Base-by-base conservation (phyloP, 2,329 filamentous ascomycete species). In the Stagonosporopsis rhizophila region DNA sequence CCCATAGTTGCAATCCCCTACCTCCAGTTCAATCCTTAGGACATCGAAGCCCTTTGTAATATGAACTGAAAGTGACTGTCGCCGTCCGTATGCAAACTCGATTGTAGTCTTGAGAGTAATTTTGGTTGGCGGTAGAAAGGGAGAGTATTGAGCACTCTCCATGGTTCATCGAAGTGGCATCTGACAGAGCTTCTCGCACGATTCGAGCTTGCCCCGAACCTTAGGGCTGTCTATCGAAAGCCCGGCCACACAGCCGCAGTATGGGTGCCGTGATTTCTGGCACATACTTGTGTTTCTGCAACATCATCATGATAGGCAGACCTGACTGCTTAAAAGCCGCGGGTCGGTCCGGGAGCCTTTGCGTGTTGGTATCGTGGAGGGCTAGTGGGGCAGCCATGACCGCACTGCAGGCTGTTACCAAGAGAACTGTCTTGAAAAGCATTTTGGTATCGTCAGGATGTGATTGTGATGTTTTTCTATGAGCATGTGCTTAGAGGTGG, bases 321-420 rank as follows among this genome's bases (percentile, higher is more conserved):
- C 52, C 42, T 23, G 38, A 12, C 15, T 39, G 19, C 6, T 34
- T 20, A n/a, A 39, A 6, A 6, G 38, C 17, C 4, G 55, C 50
- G 15, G 55, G 55, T 11, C 44, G 55, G 19, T 58, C 45, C 6
- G 55, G 55, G 7, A 58, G 44, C 41, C 55, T 32, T 38, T 58
- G 49, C 7, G 40, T 53, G 4, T 58, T 58, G 39, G 55, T 50
- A 23, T 53, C 11, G 45, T 58, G 55, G 12, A 58, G 55, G 32
- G 55, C 35, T 11, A 53, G 35, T n/a, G 55, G 44, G 4, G 4
- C 12, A 8, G 50, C 50, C 1, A 40, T 6, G 22, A 19, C 3
- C 28, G 19, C 20, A 19, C 34, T 9, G 6, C 40, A 20, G 12
- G n/a, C 12, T 22, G 23, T 34, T n/a, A 32, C 12, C 6, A 47